Evolutionary conservation across 1,139 yeast genomes (phyloP), one percentile per base, ranked within the genome.

Genomic region (Geotrichum phurueaensis): DNA sequence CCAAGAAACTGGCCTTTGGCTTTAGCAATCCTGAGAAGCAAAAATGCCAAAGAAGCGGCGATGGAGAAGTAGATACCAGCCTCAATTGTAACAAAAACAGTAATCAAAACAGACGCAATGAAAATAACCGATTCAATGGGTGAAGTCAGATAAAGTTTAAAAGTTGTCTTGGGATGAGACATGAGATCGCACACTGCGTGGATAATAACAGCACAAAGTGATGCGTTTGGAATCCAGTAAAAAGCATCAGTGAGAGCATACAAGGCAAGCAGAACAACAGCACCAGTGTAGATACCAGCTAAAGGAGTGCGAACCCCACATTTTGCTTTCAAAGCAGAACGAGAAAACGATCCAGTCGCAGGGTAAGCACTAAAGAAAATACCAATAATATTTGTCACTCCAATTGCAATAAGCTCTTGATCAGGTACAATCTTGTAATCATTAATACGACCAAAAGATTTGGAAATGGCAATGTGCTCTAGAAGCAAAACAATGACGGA

Each of bases 301-400:
- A 91, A 78, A 43, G 98, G 98, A 48, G 98, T 92, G 71, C 91
- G 83, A 54, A 92, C 98, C 71, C 96, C 96, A 81, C 97, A 91
- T 76, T 91, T 92, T 60, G 96, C 88, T 76, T 92, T 90, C 70
- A 92, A 81, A 15, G 97, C 97, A 55, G 97, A 87, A 78, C 97
- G 85, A 23, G 96, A 89, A 75, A 92, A 92, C 1, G 97, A 92
- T 59, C 98, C 97, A 13, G 98, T 92, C 10, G 96, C 91, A 20
- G 98, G 98, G 73, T 92, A 92, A 10, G 97, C 97, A 69, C 84
- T 81, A 80, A 92, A 92, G 71, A 91, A 89, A 29, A 96, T 89
- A 67, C 97, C 97, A 68, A 92, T 80, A 72, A 91, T 79, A 75
- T 92, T 92, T 61, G 94, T 87, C 54, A 87, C 88, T 71, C 98